Evolutionary conservation across 2,329 filamentous ascomycete genomes (phyloP).

Genomic region (Fusarium sp.): DNA sequence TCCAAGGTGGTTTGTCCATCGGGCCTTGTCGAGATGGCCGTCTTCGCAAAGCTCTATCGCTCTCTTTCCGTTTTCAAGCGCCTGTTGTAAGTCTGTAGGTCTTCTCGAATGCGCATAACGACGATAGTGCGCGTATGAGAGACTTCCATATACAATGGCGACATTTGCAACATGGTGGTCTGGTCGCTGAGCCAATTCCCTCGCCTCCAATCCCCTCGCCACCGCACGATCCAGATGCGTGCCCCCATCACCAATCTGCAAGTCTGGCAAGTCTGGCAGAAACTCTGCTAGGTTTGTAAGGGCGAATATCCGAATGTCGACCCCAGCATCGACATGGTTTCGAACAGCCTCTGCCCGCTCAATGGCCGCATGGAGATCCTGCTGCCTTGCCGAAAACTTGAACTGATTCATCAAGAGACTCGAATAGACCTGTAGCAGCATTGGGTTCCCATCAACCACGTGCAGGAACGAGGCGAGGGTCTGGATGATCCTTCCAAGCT

Average conservation of each 20-base stretch:
- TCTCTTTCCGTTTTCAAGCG: background rate
- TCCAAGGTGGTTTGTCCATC: background rate
- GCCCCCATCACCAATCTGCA: background rate
- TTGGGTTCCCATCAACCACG: background rate
- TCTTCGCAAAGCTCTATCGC: background rate
- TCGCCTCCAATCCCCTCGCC: background rate
- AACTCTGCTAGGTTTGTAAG: background rate
- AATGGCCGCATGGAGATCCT: background rate
- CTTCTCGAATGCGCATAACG: background rate
- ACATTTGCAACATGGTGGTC: background rate
- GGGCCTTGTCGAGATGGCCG: background rate
- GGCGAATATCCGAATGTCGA: background rate
- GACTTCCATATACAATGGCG: background rate
- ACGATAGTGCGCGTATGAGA: background rate
- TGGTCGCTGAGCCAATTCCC: background rate
- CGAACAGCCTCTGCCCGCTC: background rate
- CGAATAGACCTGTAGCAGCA: background rate
- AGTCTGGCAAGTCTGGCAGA: background rate
- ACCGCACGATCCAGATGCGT: background rate
- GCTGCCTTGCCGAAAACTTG: background rate
- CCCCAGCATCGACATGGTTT: background rate
- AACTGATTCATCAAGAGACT: background rate
- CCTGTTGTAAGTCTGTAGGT: background rate
- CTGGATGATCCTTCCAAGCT: background rate
- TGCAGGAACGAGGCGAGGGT: background rate